Evolutionary conservation across 495 filamentous ascomycete species (phyloP), one percentile per base, ranked within the genome.

Genomic region (Penicillium subrubescens): DNA sequence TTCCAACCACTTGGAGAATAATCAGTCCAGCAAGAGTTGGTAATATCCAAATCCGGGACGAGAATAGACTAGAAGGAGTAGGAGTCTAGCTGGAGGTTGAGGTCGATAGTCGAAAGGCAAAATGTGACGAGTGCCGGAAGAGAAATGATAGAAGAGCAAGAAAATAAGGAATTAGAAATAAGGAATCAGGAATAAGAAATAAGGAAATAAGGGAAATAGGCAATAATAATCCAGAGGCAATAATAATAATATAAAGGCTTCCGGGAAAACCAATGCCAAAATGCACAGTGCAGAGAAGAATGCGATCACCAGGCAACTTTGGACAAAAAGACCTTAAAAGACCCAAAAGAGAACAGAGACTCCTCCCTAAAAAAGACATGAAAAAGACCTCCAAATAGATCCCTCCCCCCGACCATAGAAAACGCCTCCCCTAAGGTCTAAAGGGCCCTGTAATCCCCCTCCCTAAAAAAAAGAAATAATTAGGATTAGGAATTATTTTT

Each of bases 281-380:
- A 48, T 25, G 44, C 44, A 48, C n/a, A 58, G 35, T 14, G 51
- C 46, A 11, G 8, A 29, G 19, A 70, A 73, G 61, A 67, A 69
- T 66, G 61, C 63, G 63, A 65, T 67, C 64, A 70, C 67, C 67
- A 67, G 67, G 67, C 67, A 70, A 70, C 67, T 70, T 64, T 64
- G 31, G 19, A 21, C 53, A 23, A 48, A 48, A 48, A 25, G 44
- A 48, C 39, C 39, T 7, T 3, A 43, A 43, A 43, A 43, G 5
- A 43, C 19, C 21, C n/a, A 46, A 21, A 48, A 25, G 19, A 25
- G 21, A 48, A 17, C 8, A 48, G 43, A 44, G 44, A 48, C 44
- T 48, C 44, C 44, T 48, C 44, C 44, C 44, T 48, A 48, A 48
- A 48, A 25, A 23, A 25, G 44, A 48, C 19, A 17, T 41, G 37